These are phyloP conservation scores for Craspedostauros australis DNA, from an alignment of 108 stramenopile species.

Conservation along the genomic window DNA sequence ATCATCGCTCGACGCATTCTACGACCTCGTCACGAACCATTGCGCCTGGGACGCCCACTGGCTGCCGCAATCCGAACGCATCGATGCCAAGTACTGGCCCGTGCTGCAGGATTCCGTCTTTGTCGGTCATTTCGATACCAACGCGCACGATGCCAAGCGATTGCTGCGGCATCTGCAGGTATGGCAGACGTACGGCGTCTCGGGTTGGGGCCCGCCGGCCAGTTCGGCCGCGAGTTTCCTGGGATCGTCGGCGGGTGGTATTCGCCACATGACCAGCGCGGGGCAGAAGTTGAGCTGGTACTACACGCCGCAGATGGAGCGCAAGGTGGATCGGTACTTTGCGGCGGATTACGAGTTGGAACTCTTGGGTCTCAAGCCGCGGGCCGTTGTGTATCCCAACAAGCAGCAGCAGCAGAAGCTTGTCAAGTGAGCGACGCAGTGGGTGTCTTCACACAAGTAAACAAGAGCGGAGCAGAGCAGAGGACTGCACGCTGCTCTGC, in stretches of 20 bases:
- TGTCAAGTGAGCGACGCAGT: too few species aligned
- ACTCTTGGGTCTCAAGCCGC: constrained; percentile 5
- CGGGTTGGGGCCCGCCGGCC: constrained; percentile 31
- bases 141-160: constrained; percentile 16
- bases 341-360: background rate
- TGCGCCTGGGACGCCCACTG: constrained; percentile 31
- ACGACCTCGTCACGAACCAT: background rate
- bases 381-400: too few species aligned
- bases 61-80: constrained; percentile 19
- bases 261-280: constrained; percentile 10
- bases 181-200: constrained; percentile 33
- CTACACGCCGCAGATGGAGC: background rate
- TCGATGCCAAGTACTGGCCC: constrained; percentile 18
- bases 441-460: too few species aligned
- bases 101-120: constrained; percentile 36
- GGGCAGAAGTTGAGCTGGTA: background rate
- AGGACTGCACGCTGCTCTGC: too few species aligned
- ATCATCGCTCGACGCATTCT: background rate
- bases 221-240: background rate
- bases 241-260: background rate
- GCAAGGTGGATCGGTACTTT: background rate
- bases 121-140: constrained; percentile 28
- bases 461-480: too few species aligned
- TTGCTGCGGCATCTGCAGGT: constrained; percentile 24
- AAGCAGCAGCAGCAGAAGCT: too few species aligned